phyloP scores from a whole-genome alignment of 176 grass and related monocot genomes.

The Lolium rigidum region DNA sequence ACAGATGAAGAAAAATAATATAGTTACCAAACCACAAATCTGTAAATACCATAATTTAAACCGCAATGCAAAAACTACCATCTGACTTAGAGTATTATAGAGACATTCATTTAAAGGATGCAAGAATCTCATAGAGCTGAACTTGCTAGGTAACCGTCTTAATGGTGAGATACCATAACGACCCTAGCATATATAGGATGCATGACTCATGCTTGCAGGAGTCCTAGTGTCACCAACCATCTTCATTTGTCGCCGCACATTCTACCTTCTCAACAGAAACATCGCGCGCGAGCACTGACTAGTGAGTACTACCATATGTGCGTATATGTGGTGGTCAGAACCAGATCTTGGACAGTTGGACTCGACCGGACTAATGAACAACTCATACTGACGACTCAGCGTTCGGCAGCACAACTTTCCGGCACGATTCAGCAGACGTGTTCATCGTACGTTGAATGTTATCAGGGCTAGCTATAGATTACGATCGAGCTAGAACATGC shows the following conservation, averaged over 20 bases:
- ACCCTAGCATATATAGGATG: neutral
- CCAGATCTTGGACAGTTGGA: constrained; percentile 31
- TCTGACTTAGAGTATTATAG: too few relatives aligned
- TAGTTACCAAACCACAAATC: too few relatives aligned
- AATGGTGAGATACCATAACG: neutral
- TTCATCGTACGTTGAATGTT: neutral
- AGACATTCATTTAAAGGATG: too few relatives aligned
- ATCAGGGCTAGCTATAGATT: neutral
- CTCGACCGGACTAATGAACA: neutral
- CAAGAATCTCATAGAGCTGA: too few relatives aligned
- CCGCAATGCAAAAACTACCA: too few relatives aligned
- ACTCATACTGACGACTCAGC: neutral
- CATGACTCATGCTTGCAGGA: constrained; percentile 33
- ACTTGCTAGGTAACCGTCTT: too few relatives aligned
- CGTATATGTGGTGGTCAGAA: neutral
- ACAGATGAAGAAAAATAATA: too few relatives aligned
- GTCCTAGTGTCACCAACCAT: neutral
- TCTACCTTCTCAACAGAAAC: neutral
- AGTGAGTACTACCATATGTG: neutral
- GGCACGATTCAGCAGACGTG: constrained; percentile 35
- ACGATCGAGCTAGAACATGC: neutral
- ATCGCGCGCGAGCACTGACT: neutral
- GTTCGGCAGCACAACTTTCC: neutral
- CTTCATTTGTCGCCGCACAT: neutral
- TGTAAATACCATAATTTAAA: too few relatives aligned